These are phyloP conservation scores for Auriscalpium orientale DNA, from an alignment of 768 basidiomycete species.

Conservation along the genomic window DNA sequence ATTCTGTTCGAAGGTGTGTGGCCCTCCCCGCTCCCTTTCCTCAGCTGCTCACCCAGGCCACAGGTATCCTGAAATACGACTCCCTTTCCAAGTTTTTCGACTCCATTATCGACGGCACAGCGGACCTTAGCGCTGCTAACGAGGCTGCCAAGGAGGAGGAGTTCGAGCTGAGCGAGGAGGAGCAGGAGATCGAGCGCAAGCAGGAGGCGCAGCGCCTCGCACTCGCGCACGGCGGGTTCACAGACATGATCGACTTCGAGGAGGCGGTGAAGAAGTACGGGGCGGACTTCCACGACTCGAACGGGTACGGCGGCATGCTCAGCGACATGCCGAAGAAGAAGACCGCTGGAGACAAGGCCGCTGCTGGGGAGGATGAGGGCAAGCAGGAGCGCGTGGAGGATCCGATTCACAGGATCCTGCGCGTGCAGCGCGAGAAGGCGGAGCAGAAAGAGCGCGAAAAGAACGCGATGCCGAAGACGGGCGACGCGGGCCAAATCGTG, in stretches of 20 bases:
- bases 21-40: neutral
- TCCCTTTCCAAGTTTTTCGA: slow-evolving; percentile 68
- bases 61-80: slow-evolving; percentile 69
- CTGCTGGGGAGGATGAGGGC: slow-evolving; percentile 1
- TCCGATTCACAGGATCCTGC: slow-evolving; percentile 20
- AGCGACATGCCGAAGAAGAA: slow-evolving; percentile 29
- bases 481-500: slow-evolving; percentile 17
- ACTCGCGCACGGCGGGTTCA: slow-evolving; percentile 43
- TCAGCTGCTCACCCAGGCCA: neutral
- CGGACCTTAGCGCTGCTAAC: slow-evolving; percentile 40
- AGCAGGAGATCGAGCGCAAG: slow-evolving; percentile 40
- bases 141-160: slow-evolving; percentile 12
- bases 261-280: slow-evolving; percentile 36
- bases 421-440: slow-evolving; percentile 20
- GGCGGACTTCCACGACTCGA: slow-evolving; percentile 34
- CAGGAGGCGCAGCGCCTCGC: slow-evolving; percentile 48
- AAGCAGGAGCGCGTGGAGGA: slow-evolving; percentile 19
- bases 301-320: slow-evolving; percentile 39
- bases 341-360: slow-evolving; percentile 15
- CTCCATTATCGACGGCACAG: slow-evolving; percentile 61
- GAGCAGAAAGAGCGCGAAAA: slow-evolving; percentile 9
- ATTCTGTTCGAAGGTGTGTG: slow-evolving; percentile 60
- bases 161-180: slow-evolving; percentile 17
- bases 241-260: slow-evolving; percentile 46
- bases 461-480: slow-evolving; percentile 15